These are phyloP conservation scores for Panicum miliaceum DNA, from an alignment of 176 grass and related monocot genomes.

Conservation along the genomic window DNA sequence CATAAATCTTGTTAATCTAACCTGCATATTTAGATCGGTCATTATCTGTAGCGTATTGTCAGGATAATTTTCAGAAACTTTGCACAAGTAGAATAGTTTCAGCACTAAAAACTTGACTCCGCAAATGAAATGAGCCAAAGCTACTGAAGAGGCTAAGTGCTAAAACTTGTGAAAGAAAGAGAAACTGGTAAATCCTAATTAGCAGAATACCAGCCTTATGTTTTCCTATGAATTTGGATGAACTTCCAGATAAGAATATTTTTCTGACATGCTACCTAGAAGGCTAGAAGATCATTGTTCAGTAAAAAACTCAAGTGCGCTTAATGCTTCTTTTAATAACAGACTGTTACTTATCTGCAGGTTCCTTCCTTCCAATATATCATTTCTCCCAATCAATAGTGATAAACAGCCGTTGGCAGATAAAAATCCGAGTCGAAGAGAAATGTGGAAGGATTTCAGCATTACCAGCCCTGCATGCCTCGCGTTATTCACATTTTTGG, in stretches of 20 bases:
- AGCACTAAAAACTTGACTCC: not conserved
- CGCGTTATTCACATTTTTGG: slow-evolving; percentile 50
- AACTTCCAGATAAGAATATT: not conserved
- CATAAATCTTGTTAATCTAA: not conserved
- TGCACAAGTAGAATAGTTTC: not conserved
- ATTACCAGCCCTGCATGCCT: slow-evolving; percentile 47
- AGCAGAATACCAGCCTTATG: not conserved
- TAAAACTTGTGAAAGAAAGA: not conserved
- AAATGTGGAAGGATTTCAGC: slow-evolving; percentile 27
- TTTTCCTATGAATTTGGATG: not conserved
- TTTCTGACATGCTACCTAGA: not conserved
- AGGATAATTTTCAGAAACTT: not conserved
- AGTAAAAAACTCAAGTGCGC: not conserved
- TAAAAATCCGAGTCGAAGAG: not conserved
- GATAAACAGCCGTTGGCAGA: slow-evolving; percentile 13
- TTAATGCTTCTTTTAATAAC: slow-evolving; percentile 15
- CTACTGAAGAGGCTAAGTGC: not conserved
- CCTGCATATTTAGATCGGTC: not conserved
- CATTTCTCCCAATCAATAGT: not conserved
- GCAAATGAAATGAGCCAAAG: not conserved
- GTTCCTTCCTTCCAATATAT: slow-evolving; percentile 55
- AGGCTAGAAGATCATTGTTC: not conserved
- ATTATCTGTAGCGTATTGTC: not conserved
- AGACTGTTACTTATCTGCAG: slow-evolving; percentile 35
- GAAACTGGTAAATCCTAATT: not conserved